Evolutionary conservation across 176 grass and related monocot genomes (phyloP).

Genomic region (Phoenix dactylifera): DNA sequence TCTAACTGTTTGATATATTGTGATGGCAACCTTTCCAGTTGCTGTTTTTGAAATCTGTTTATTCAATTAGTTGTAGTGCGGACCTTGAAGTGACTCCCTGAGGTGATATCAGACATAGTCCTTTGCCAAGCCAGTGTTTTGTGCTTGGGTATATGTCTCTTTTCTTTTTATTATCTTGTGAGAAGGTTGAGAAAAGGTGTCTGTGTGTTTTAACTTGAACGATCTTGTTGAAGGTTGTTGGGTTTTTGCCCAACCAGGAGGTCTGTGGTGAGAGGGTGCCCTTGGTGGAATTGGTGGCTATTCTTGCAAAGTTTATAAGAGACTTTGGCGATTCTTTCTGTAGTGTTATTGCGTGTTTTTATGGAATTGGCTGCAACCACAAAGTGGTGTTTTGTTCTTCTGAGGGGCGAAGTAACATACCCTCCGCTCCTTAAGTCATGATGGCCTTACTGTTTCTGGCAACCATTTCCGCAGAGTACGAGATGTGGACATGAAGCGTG

Average conservation of each 20-base stretch:
- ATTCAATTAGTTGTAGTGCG: too few species aligned
- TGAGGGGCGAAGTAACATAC: slow-evolving; percentile 30
- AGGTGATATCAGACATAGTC: too few species aligned
- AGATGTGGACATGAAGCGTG: slow-evolving; percentile 99
- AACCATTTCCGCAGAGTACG: slow-evolving; percentile 97
- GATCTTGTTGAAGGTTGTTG: slow-evolving; percentile 99
- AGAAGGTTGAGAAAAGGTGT: not conserved
- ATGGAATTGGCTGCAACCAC: slow-evolving; percentile 32
- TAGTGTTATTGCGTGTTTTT: slow-evolving; percentile 67
- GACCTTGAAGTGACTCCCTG: too few species aligned
- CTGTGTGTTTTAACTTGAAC: slow-evolving; percentile 81
- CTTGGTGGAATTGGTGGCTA: slow-evolving; percentile 86
- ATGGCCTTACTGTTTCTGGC: slow-evolving; percentile 78
- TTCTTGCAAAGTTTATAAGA: slow-evolving; percentile 77
- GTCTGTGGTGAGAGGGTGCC: slow-evolving; percentile 92
- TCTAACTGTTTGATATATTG: too few species aligned
- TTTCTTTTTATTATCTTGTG: not conserved
- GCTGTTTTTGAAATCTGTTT: too few species aligned
- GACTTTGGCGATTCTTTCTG: slow-evolving; percentile 96
- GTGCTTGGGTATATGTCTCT: not conserved
- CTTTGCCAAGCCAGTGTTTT: not conserved
- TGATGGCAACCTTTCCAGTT: too few species aligned
- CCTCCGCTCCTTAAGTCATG: slow-evolving; percentile 41
- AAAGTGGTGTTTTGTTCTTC: slow-evolving; percentile 24
- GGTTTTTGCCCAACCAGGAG: slow-evolving; percentile 80